phyloP scores from a whole-genome alignment of 2,329 filamentous ascomycete genomes.

The Fusarium papillatum region DNA sequence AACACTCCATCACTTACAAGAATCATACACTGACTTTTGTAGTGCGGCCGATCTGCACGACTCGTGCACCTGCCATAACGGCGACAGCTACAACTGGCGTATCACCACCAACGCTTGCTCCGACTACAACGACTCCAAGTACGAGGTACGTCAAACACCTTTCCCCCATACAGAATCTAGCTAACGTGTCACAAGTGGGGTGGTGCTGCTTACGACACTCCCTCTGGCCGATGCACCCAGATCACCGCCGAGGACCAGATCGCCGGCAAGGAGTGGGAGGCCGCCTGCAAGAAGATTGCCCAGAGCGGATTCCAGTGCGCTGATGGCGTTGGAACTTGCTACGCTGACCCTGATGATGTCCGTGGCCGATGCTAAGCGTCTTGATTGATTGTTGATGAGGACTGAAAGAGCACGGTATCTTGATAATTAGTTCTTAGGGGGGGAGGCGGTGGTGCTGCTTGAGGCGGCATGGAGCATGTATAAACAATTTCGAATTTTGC shows the following conservation, averaged over 20 bases:
- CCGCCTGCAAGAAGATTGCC: conserved; percentile 33
- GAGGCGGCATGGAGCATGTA: not conserved
- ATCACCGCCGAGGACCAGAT: conserved; percentile 19
- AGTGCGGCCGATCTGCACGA: conserved; percentile 36
- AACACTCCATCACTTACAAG: not conserved
- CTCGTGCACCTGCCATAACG: conserved; percentile 37
- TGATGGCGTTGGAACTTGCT: conserved; percentile 37
- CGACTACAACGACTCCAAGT: conserved; percentile 23
- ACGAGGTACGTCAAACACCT: conserved; percentile 17
- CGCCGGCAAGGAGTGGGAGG: conserved; percentile 41
- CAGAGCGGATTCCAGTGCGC: conserved; percentile 30
- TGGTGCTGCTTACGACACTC: conserved; percentile 22
- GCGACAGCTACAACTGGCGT: conserved; percentile 37
- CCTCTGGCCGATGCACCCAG: conserved; percentile 32
- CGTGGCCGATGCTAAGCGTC: conserved; percentile 25
- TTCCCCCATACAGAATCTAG: not conserved
- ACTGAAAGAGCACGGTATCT: not conserved
- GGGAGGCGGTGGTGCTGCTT: not conserved
- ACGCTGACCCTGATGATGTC: conserved; percentile 17
- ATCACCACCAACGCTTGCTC: conserved; percentile 34
- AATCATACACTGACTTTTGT: not conserved
- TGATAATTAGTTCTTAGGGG: not conserved
- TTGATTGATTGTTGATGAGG: not conserved
- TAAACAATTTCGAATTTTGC: not conserved
- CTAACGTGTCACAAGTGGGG: conserved; percentile 29